Base-by-base conservation (phyloP, 2,329 filamentous ascomycete genomes). In the Scopulariopsis brevicaulis region DNA sequence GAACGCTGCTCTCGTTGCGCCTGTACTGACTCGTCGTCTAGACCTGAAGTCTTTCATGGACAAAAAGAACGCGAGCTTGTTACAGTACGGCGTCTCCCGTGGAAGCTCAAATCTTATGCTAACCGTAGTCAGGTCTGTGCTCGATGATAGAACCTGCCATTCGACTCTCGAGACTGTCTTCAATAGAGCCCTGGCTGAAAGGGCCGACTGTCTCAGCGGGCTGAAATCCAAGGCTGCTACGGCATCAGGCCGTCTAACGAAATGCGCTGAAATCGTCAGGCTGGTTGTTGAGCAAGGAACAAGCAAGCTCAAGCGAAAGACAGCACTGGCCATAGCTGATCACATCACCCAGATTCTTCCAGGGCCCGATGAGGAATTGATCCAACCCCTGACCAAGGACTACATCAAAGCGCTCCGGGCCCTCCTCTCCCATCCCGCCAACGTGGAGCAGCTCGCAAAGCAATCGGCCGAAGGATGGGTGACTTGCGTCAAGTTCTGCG, bases 101-200 rank as follows among this genome's bases (percentile, higher is more conserved):
- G 22, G 8, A 2, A 24, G n/a, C 20, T 24, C 2, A 28, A 35
- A 18, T 10, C 20, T 15, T 22, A 37, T 24, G 12, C 53, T 52
- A 35, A 20, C 20, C 1, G 40, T 40, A n/a, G 55, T 11, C 37
- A 43, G 24, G 22, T 20, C 35, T 22, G 51, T 35, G n/a, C 24
- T 96, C 37, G 81, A 80, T 53, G 90, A 96, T 67, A 89, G 87
- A 67, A 81, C 81, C n/a, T 96, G 89, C 63, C 87, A 94, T 66
- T 81, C 82, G 60, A 84, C 96, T 51, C 89, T 90, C 64, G 90
- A 96, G 65, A 81, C 83, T 1, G 74, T 97, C 2, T 96, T 96
- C 66, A 79, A 81, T 57, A 86, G 79, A 66, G 80, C 80, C 1
- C 69, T 85, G 20, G 70, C 78, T 15, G 91, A 96, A 64, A 90